Evolutionary conservation across 2,329 filamentous ascomycete species (phyloP).

Genomic region (Pseudopyrenochaeta lycopersici): DNA sequence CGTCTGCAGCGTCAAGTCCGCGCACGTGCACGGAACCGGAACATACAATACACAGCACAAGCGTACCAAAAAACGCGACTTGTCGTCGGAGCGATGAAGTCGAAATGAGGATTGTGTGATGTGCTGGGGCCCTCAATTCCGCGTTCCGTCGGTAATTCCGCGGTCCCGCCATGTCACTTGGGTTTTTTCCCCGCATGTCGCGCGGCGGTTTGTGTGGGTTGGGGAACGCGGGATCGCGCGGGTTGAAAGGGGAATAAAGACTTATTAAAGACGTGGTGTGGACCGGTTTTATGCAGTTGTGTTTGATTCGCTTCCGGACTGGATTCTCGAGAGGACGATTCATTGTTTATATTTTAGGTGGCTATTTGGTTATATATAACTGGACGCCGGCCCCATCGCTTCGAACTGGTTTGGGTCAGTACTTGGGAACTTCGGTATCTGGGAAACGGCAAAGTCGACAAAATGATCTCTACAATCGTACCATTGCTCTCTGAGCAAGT

Average conservation of each 20-base stretch:
- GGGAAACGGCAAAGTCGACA: neutral
- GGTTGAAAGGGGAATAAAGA: neutral
- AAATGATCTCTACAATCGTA: constrained; percentile 41
- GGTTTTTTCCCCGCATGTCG: constrained; percentile 24
- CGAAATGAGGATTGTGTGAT: neutral
- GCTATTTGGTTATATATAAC: too few species aligned
- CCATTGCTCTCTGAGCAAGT: constrained; percentile 33
- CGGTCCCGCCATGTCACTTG: neutral
- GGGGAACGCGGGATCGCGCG: neutral
- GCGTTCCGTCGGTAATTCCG: constrained; percentile 24
- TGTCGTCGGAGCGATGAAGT: too few species aligned
- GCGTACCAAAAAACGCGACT: neutral
- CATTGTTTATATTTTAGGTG: too few species aligned
- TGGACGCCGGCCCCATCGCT: too few species aligned
- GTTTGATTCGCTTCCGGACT: too few species aligned
- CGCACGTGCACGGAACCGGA: constrained; percentile 19
- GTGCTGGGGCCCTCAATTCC: neutral
- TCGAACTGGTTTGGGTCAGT: neutral
- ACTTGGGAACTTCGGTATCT: neutral
- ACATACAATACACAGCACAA: neutral
- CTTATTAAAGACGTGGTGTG: too few species aligned
- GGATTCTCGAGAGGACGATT: too few species aligned
- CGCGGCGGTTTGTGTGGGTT: neutral
- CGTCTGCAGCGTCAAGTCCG: neutral
- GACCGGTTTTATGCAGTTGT: too few species aligned